These are phyloP conservation scores for Periconia sp. DNA, from an alignment of 2,329 filamentous ascomycete genomes.

Conservation along the genomic window DNA sequence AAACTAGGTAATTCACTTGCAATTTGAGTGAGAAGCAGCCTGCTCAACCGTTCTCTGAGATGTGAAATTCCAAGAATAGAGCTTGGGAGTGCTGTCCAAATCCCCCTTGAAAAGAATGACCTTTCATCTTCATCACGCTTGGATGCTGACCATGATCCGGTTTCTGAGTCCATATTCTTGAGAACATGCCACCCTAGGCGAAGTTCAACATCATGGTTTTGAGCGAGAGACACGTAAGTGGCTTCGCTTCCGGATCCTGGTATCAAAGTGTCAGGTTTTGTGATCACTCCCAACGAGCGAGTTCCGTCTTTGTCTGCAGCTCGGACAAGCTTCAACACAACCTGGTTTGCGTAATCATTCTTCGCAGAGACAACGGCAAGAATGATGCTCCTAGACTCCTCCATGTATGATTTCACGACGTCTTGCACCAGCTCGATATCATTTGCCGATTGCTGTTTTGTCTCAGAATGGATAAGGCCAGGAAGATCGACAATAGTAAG, in stretches of 20 bases:
- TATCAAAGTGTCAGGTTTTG: constrained; percentile 51
- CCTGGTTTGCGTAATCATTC: too few relatives aligned
- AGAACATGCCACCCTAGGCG: constrained; percentile 38
- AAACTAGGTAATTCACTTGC: constrained; percentile 27
- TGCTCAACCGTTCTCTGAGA: constrained; percentile 52
- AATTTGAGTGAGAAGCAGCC: constrained; percentile 45
- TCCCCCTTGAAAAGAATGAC: constrained; percentile 12
- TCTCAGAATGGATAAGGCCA: constrained; percentile 53
- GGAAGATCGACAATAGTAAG: constrained; percentile 52
- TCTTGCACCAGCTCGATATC: constrained; percentile 51
- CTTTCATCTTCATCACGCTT: constrained; percentile 15
- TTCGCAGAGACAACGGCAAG: constrained; percentile 47
- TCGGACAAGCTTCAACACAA: constrained; percentile 38
- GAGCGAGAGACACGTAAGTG: constrained; percentile 23
- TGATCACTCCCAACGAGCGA: constrained; percentile 58
- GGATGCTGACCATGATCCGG: constrained; percentile 8
- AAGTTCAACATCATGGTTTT: constrained; percentile 30
- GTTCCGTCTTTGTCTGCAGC: constrained; percentile 46
- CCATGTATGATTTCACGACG: constrained; percentile 46
- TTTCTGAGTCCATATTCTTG: constrained; percentile 26
- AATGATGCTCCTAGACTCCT: constrained; percentile 44
- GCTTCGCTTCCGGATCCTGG: constrained; percentile 19
- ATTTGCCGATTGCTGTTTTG: constrained; percentile 47
- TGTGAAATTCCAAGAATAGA: constrained; percentile 45
- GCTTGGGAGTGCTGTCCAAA: constrained; percentile 12